Evolutionary conservation across 306 rosid genomes (phyloP).

Genomic region (Ormosia emarginata): DNA sequence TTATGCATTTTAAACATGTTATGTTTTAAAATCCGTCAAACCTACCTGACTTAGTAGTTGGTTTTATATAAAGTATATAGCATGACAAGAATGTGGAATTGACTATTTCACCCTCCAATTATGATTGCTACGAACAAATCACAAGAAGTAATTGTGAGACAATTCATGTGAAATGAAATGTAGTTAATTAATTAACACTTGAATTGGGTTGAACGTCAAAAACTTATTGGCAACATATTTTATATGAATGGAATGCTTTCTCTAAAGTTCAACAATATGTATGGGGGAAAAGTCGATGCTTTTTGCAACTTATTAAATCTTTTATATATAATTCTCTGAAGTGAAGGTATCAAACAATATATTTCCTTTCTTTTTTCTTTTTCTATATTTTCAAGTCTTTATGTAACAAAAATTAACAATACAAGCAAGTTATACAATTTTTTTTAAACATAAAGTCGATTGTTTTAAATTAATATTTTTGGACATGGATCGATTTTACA

Average conservation of each 20-base stretch:
- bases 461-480: neutral
- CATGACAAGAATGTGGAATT: neutral
- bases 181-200: neutral
- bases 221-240: too few species aligned
- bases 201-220: neutral
- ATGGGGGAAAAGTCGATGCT: too few species aligned
- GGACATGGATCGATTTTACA: neutral
- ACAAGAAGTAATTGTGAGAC: neutral
- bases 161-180: neutral
- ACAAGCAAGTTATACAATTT: neutral
- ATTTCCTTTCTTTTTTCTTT: neutral
- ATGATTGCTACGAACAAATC: neutral
- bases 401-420: neutral
- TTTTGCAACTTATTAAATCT: neutral
- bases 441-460: neutral
- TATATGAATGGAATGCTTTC: neutral
- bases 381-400: too few species aligned
- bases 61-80: neutral
- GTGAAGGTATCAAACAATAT: neutral
- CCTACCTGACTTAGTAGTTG: neutral
- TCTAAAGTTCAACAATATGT: too few species aligned
- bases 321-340: neutral
- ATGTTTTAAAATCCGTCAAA: neutral
- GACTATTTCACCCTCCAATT: constrained; percentile 11
- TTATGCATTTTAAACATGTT: neutral